These are phyloP conservation scores for Phytophthora cryptogea DNA, from an alignment of 352 stramenopile genomes.

Conservation along the genomic window DNA sequence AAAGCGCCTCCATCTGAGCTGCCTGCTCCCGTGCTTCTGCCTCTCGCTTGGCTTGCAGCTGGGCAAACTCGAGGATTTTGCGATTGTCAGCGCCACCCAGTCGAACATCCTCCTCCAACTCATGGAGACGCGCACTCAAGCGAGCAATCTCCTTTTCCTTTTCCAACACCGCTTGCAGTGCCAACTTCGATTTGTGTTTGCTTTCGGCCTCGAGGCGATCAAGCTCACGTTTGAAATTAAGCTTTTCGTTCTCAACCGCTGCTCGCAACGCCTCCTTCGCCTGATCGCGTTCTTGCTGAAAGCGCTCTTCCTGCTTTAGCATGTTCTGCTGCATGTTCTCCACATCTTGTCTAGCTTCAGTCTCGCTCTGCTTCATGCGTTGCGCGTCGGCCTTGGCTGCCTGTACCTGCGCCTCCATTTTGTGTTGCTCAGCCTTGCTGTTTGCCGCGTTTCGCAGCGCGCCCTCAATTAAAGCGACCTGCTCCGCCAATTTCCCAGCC, in stretches of 20 bases:
- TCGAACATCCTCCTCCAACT: conserved; percentile 86
- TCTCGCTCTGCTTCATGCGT: conserved; percentile 44
- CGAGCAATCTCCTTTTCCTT: conserved; percentile 79
- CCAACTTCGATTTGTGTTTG: conserved; percentile 88
- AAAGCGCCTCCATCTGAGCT: conserved; percentile 57
- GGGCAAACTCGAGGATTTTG: conserved; percentile 88
- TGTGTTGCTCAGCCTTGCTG: conserved; percentile 44
- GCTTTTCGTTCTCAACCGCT: conserved; percentile 47
- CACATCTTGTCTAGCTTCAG: conserved; percentile 34
- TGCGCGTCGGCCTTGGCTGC: conserved; percentile 58
- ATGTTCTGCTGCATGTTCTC: conserved; percentile 65
- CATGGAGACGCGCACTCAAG: conserved; percentile 53
- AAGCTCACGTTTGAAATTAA: conserved; percentile 55
- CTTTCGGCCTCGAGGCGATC: conserved; percentile 76
- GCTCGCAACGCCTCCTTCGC: conserved; percentile 36
- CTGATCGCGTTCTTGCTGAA: conserved; percentile 41
- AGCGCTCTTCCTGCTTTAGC: conserved; percentile 23
- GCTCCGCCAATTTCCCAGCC: conserved; percentile 78
- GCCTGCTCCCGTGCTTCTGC: conserved; percentile 63
- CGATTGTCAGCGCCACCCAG: conserved; percentile 84
- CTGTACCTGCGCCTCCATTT: conserved; percentile 62
- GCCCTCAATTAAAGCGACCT: conserved; percentile 73
- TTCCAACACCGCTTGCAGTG: conserved; percentile 73
- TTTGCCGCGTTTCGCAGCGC: conserved; percentile 60
- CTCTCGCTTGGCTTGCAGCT: conserved; percentile 84